Conservation (phyloP, 805 yeast species). For the Cyberlindnera lachancei region DNA sequence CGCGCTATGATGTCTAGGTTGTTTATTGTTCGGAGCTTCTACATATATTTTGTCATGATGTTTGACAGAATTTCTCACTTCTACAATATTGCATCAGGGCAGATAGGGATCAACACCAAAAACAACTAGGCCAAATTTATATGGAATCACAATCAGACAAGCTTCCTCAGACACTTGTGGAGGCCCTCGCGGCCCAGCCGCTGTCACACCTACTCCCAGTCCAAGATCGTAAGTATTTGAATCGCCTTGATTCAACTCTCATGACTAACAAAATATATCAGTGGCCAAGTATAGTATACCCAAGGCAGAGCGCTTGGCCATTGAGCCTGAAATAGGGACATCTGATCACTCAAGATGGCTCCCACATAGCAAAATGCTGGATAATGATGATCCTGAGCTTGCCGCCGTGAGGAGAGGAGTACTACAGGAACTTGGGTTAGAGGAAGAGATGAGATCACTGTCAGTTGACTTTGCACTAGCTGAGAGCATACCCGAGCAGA, state of each 20-base stretch:
- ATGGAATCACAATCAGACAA: no score
- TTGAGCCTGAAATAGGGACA: slow-evolving; percentile 2
- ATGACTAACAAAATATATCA: slow-evolving; percentile 1
- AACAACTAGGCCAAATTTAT: no score
- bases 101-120: no score
- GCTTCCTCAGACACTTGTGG: slow-evolving; percentile 18
- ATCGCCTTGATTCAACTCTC: no score
- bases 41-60: no score
- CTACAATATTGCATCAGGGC: no score
- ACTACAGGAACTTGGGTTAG: slow-evolving; percentile 1
- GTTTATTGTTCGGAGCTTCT: no score
- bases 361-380: neutral
- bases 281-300: slow-evolving; percentile 4
- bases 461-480: slow-evolving; percentile 4
- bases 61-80: no score
- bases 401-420: slow-evolving; percentile 12
- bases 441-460: slow-evolving; percentile 1
- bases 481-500: slow-evolving; percentile 1
- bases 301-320: neutral
- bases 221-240: slow-evolving; percentile 28
- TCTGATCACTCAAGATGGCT: no score
- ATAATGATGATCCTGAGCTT: slow-evolving; percentile 5
- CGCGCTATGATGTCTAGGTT: no score
- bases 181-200: slow-evolving; percentile 28
- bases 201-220: slow-evolving; percentile 32